Base-by-base conservation (phyloP, 1,284 basidiomycete species). In the Cutaneotrichosporon arboriforme region DNA sequence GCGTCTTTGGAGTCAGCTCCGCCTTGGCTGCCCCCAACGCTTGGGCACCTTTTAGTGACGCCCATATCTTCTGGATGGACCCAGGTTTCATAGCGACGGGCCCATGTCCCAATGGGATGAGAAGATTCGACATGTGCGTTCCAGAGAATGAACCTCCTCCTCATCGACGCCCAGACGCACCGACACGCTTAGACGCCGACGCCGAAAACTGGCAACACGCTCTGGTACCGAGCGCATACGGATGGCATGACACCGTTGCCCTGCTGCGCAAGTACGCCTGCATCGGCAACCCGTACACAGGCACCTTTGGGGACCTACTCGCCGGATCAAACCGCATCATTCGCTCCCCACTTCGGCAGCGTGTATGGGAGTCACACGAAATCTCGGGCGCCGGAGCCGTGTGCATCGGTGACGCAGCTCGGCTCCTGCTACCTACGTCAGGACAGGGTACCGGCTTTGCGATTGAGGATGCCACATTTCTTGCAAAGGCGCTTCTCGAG, bases 361-460 rank as follows among this genome's bases (percentile, higher is more conserved):
- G 48, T 2, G 48, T 49, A 33, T 49, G 48, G 48, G 21, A n/a
- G 1, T 4, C 8, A 4, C 18, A 43, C 33, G 48, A 49, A 39
- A 49, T 49, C 12, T 17, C 8, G 39, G 7, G 10, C n/a, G 37
- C 18, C 3, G 13, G 18, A 17, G 17, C 22, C 2, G 48, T 34
- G 18, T 18, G 26, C 0, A 20, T 49, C 18, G 47, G 38, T 17
- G 47, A 49, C 18, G 38, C 38, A 0, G 47, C 21, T 4, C 15
- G 47, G 18, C 47, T 49, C 26, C 31, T 49, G 47, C 23, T 49
- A 15, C 38, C 47, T 0, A 49, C 47, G 3, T 33, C 23, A 3
- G 47, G 47, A 9, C 46, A 47, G 36, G 46, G 46, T 8, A 47
- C 46, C 10, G 46, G 46, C 7, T 47, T 49, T 15, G 47, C 47